A percentile compares a stretch with the other conserved stretches of the same genome.
Evolutionary conservation across 331 rosid genomes (phyloP).

Genomic region (Pyracantha coccinea): DNA sequence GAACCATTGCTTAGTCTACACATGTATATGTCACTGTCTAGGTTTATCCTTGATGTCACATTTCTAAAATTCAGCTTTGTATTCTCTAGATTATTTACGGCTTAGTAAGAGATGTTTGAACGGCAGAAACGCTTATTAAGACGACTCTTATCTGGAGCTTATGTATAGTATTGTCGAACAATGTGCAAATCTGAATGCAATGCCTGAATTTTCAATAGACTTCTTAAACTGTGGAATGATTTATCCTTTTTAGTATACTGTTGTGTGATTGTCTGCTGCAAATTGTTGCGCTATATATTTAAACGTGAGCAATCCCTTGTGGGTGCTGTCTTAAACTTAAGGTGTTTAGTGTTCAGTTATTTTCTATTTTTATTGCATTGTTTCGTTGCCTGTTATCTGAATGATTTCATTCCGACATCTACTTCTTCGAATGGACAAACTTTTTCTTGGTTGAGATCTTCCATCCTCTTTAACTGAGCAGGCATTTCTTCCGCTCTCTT

Average conservation of each 20-base stretch:
- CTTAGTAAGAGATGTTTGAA: neutral
- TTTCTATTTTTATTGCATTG: neutral
- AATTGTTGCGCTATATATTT: neutral
- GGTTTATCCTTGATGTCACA: neutral
- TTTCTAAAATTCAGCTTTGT: constrained; percentile 3
- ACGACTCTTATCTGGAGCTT: neutral
- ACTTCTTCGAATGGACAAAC: neutral
- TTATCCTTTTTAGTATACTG: neutral
- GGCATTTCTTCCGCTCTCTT: neutral
- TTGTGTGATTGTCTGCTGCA: neutral
- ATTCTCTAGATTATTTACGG: constrained; percentile 4
- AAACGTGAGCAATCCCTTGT: neutral
- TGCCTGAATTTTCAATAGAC: neutral
- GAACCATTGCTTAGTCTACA: constrained; percentile 12
- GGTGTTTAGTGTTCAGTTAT: neutral
- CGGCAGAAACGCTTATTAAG: neutral
- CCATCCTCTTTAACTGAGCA: neutral
- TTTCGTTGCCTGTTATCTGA: neutral
- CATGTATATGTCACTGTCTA: constrained; percentile 16
- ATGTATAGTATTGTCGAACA: neutral
- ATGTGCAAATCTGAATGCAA: neutral
- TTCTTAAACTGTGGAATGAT: neutral
- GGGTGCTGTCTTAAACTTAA: neutral
- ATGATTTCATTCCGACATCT: neutral
- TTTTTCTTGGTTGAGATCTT: neutral